phyloP scores from a whole-genome alignment of 1,139 yeast genomes.

The Casaregolazyma lundiana region DNA sequence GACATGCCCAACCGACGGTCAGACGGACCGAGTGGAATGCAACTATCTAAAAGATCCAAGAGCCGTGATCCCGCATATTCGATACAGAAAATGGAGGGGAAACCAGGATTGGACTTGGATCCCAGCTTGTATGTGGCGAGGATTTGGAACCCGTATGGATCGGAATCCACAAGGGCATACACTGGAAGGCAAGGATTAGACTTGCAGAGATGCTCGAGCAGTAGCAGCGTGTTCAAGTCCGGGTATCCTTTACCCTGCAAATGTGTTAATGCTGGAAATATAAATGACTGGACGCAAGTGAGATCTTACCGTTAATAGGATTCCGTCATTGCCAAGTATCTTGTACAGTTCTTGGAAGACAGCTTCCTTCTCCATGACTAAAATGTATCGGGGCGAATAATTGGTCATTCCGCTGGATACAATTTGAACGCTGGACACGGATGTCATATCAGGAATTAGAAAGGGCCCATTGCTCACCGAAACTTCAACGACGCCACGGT shows the following conservation, averaged over 20 bases:
- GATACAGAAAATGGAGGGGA: conserved; percentile 17
- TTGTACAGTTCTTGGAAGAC: conserved; percentile 26
- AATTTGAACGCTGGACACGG: conserved; percentile 21
- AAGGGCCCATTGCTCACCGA: conserved; percentile 14
- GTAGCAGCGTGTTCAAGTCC: conserved; percentile 58
- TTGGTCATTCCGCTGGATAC: background rate
- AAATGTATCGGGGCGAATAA: conserved; percentile 31
- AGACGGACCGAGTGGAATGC: conserved; percentile 34
- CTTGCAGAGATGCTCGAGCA: conserved; percentile 48
- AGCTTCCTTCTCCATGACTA: conserved; percentile 64
- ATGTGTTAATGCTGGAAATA: background rate
- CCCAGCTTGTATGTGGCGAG: conserved; percentile 41
- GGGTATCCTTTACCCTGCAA: conserved; percentile 73
- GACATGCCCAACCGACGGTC: conserved; percentile 39
- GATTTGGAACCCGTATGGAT: conserved; percentile 67
- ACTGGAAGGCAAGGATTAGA: conserved; percentile 47
- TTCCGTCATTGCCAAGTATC: conserved; percentile 24
- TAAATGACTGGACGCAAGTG: background rate
- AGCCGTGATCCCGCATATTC: conserved; percentile 37
- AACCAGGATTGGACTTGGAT: conserved; percentile 12
- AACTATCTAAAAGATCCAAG: conserved; percentile 39
- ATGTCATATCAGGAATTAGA: conserved; percentile 23
- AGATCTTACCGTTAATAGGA: conserved; percentile 29
- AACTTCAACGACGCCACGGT: background rate
- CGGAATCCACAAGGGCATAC: conserved; percentile 52